These are phyloP conservation scores for Rutstroemia sp. DNA, from an alignment of 2,329 filamentous ascomycete genomes.

Conservation along the genomic window DNA sequence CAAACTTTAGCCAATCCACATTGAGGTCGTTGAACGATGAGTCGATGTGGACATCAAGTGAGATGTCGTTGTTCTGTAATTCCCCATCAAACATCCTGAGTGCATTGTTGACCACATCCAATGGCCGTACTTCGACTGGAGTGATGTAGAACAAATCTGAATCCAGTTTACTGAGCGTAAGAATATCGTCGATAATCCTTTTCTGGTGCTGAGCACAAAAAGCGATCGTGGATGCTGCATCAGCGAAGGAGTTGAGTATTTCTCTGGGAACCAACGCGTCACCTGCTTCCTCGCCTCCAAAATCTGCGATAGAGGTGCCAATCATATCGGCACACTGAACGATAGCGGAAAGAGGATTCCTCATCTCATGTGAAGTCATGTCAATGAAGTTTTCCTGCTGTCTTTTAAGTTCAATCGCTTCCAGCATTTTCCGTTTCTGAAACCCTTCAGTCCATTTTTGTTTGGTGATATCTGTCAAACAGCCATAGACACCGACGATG, in stretches of 20 bases:
- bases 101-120: conserved; percentile 58
- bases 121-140: conserved; percentile 60
- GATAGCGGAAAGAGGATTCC: conserved; percentile 67
- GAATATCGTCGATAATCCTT: conserved; percentile 60
- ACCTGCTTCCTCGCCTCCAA: conserved; percentile 52
- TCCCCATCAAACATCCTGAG: conserved; percentile 76
- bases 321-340: conserved; percentile 66
- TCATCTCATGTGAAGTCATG: conserved; percentile 64
- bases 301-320: conserved; percentile 30
- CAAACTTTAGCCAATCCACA: conserved; percentile 60
- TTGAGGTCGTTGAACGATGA: conserved; percentile 49
- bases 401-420: conserved; percentile 51
- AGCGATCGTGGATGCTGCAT: conserved; percentile 75
- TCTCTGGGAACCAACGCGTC: conserved; percentile 48
- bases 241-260: conserved; percentile 50
- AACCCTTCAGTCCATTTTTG: conserved; percentile 62
- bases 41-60: conserved; percentile 57
- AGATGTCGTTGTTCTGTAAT: conserved; percentile 60
- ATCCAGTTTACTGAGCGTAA: conserved; percentile 63
- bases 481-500: conserved; percentile 70
- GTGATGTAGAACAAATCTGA: conserved; percentile 64
- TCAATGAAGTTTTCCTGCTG: conserved; percentile 80
- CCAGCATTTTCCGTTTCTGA: conserved; percentile 37
- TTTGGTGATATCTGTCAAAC: conserved; percentile 77
- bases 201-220: conserved; percentile 69